These are phyloP conservation scores for Beauveria asiatica DNA, from an alignment of 2,329 filamentous ascomycete genomes.

Conservation along the genomic window DNA sequence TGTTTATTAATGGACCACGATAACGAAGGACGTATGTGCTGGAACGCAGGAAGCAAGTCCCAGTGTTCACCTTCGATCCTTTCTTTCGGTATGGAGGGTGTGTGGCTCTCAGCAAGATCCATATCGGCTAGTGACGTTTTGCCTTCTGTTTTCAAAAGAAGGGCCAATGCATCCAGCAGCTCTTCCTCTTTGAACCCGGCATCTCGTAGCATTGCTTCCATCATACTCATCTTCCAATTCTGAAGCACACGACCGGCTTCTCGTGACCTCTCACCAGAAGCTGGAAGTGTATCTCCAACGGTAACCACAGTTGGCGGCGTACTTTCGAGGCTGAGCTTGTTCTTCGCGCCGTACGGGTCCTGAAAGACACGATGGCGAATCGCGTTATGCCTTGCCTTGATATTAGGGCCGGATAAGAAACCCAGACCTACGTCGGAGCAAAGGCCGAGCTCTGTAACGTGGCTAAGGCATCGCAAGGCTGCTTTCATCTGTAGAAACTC, in stretches of 20 bases:
- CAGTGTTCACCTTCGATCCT: not conserved
- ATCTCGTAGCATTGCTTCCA: conserved; percentile 29
- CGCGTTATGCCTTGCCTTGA: conserved; percentile 36
- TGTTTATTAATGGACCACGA: not conserved
- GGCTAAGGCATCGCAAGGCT: conserved; percentile 47
- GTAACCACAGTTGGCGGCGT: not conserved
- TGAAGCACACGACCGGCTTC: conserved; percentile 16
- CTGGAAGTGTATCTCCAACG: conserved; percentile 10
- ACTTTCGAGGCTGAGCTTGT: conserved; percentile 11
- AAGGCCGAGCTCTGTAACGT: conserved; percentile 54
- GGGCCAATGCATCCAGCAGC: conserved; percentile 24
- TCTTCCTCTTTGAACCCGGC: conserved; percentile 26
- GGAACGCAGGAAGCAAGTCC: not conserved
- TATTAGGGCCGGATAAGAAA: conserved; percentile 56
- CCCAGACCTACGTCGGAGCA: conserved; percentile 61
- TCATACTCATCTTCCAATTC: conserved; percentile 23
- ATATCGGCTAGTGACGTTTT: conserved; percentile 19
- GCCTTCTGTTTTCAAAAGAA: conserved; percentile 28
- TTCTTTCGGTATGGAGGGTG: not conserved
- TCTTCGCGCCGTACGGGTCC: conserved; percentile 18
- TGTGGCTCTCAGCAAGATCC: conserved; percentile 25
- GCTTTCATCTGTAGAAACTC: conserved; percentile 52
- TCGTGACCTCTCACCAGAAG: not conserved
- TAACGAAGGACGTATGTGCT: not conserved
- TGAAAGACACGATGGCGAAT: conserved; percentile 28